These are phyloP conservation scores for Cutaneotrichosporon sp. DNA, from an alignment of 1,284 basidiomycete genomes.

Conservation along the genomic window DNA sequence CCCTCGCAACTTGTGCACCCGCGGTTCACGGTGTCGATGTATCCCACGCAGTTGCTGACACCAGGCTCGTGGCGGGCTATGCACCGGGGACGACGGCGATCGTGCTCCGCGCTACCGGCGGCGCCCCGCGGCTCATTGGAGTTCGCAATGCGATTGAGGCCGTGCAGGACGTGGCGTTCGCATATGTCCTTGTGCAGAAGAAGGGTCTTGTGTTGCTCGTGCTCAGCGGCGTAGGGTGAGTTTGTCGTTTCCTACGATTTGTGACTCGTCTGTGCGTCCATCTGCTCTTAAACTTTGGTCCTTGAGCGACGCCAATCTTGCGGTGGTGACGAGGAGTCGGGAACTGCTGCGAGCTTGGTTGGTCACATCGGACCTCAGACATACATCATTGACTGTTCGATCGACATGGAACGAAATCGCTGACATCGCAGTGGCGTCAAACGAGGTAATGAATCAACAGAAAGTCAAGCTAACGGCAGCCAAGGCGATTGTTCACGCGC, in stretches of 20 bases:
- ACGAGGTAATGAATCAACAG: not conserved
- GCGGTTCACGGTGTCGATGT: no score
- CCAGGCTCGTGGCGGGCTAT: slow-evolving; percentile 34
- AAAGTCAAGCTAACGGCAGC: not conserved
- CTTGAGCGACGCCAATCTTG: no score
- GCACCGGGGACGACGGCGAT: slow-evolving; percentile 14
- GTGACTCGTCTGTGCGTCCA: not conserved
- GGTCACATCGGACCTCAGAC: no score
- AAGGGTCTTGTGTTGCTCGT: slow-evolving; percentile 15
- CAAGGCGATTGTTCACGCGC: slow-evolving; percentile 40
- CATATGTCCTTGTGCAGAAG: slow-evolving; percentile 9
- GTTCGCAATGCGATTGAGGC: slow-evolving; percentile 7
- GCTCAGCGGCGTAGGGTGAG: slow-evolving; percentile 30
- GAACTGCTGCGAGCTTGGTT: no score
- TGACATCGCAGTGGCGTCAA: slow-evolving; percentile 21
- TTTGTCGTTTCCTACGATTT: no score
- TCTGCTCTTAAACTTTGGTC: no score
- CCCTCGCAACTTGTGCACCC: no score
- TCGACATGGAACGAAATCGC: no score
- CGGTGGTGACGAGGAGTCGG: no score
- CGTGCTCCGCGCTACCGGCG: slow-evolving; percentile 23
- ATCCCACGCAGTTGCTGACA: slow-evolving; percentile 2
- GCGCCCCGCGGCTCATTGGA: slow-evolving; percentile 21
- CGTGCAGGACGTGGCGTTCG: slow-evolving; percentile 8
- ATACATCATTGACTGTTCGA: no score